A percentile compares a stretch with the other conserved stretches of the same genome.
Conservation (phyloP, 2,329 filamentous ascomycete species). For the Beauveria australis region DNA sequence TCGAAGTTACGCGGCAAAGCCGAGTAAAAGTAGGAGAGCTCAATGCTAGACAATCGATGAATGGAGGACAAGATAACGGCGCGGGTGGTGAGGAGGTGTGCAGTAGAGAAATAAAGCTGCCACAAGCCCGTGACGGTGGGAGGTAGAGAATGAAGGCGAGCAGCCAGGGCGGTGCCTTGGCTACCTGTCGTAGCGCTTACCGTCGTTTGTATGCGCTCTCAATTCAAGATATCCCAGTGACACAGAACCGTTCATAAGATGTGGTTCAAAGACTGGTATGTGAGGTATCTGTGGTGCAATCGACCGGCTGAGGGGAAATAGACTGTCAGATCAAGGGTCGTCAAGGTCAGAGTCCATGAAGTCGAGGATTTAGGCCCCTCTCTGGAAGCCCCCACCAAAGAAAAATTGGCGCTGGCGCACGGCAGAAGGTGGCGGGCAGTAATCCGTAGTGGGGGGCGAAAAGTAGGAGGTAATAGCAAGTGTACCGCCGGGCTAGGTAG, state of each 20-base stretch:
- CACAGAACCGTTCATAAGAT: not conserved
- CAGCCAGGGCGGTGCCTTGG: not conserved
- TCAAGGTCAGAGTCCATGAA: not conserved
- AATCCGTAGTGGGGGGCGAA: not conserved
- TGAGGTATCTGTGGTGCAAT: not conserved
- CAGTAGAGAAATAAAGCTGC: not conserved
- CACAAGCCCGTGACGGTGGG: not conserved
- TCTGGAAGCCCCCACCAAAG: slow-evolving; percentile 7
- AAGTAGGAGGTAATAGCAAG: no score
- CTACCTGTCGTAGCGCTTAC: slow-evolving; percentile 4
- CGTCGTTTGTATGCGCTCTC: not conserved
- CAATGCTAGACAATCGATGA: not conserved
- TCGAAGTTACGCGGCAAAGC: not conserved
- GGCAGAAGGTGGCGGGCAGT: not conserved
- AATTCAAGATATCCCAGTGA: not conserved
- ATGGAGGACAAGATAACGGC: not conserved
- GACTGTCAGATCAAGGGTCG: slow-evolving; percentile 1
- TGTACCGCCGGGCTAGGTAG: not conserved
- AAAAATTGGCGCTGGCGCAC: slow-evolving; percentile 9
- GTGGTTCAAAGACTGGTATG: not conserved
- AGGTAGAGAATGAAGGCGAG: slow-evolving; percentile 1
- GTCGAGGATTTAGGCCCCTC: slow-evolving; percentile 10
- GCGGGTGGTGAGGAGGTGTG: not conserved
- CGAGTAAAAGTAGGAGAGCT: not conserved
- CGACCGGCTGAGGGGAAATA: not conserved